A percentile compares a stretch with the other conserved stretches of the same genome.
phyloP scores from a whole-genome alignment of 352 stramenopile species.

The Paralagenidium karlingii region DNA sequence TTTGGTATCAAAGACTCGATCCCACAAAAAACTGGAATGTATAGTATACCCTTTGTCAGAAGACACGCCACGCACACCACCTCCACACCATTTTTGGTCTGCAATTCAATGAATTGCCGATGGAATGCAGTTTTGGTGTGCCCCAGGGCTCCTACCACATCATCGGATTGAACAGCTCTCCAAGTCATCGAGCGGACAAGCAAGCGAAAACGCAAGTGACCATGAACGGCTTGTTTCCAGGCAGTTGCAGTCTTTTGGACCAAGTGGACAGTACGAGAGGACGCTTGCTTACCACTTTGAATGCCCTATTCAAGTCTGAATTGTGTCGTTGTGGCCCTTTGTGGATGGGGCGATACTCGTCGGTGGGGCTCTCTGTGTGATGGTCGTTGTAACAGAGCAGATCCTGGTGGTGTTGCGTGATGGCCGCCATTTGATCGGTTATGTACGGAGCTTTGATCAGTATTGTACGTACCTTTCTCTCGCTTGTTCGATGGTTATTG shows the following conservation, averaged over 20 bases:
- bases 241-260: conserved; percentile 72
- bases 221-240: conserved; percentile 71
- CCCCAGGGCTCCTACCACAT: too few species aligned
- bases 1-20: too few species aligned
- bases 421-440: conserved; percentile 90
- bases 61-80: too few species aligned
- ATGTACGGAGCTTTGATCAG: conserved; percentile 79
- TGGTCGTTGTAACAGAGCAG: conserved; percentile 48
- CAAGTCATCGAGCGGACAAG: too few species aligned
- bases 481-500: background rate
- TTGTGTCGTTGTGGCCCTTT: background rate
- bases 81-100: too few species aligned
- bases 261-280: conserved; percentile 77
- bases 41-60: too few species aligned
- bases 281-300: too few species aligned
- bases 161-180: too few species aligned
- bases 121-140: too few species aligned
- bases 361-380: background rate
- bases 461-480: conserved; percentile 40
- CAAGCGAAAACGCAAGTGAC: conserved; percentile 22
- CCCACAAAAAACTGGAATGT: too few species aligned
- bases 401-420: conserved; percentile 91
- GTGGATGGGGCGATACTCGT: background rate
- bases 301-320: background rate
- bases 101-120: too few species aligned